Base-by-base conservation (phyloP, 2,329 filamentous ascomycete species). In the Ophiosphaerella herpotricha region DNA sequence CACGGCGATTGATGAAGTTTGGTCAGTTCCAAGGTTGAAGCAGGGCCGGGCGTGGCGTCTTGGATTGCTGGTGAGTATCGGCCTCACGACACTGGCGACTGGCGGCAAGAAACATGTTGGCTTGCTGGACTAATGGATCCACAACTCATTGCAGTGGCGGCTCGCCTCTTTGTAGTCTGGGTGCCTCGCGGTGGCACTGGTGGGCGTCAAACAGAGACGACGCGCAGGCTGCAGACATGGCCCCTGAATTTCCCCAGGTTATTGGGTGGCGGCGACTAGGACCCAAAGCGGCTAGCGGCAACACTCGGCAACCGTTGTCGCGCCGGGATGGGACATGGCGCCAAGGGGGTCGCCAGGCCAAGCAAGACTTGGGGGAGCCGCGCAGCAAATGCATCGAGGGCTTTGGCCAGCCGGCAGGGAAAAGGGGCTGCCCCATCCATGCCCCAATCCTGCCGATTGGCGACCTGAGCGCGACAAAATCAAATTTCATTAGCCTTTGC, bases 171-270 rank as follows among this genome's bases (percentile, higher is more conserved):
- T 43, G 42, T 35, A 36, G 5, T 24, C 46, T 21, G 16, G 29
- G 34, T 32, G 50, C 32, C 41, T 44, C 46, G 18, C 4, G 18
- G 4, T 21, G 18, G 18, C 18, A 21, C 18, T 21, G 4, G 18
- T 21, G 18, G 18, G 18, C 18, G 16, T 18, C 16, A 18, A 18
- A 3, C 16, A 18, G 18, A 21, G 4, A 21, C 39, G 39, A 47
- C 39, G 23, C 24, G 21, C 29, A 35, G 13, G 18, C 39, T 53
- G 57, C 53, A 61, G 50, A 46, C 53, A 47, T 49, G 42, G 53
- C 66, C 68, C 67, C 66, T 68, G 67, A 70, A 70, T 61, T 67
- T 70, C 58, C 66, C 69, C 69, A 67, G 59, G 55, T 68, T 67
- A 69, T 68, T 67, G 64, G 50, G 34, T 66, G 62, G 60, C 60